Conservation (phyloP, 2,329 filamentous ascomycete genomes). For the Ciborinia camelliae region DNA sequence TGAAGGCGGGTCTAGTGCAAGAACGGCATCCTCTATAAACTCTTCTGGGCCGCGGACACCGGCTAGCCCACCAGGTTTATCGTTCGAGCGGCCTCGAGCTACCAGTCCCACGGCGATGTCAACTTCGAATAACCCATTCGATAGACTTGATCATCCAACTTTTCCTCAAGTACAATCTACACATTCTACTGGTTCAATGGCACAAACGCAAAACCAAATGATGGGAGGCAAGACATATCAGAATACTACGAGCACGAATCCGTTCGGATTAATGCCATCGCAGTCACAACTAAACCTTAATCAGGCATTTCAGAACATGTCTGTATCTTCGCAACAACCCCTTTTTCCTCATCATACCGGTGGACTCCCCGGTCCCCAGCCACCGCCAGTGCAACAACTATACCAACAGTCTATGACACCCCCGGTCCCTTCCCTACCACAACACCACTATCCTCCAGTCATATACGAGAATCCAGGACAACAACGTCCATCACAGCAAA, state of each 20-base stretch:
- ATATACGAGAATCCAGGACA: slow-evolving; percentile 34
- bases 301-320: slow-evolving; percentile 72
- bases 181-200: slow-evolving; percentile 61
- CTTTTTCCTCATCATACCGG: slow-evolving; percentile 76
- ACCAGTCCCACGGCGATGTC: slow-evolving; percentile 39
- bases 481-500: slow-evolving; percentile 29
- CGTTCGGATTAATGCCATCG: slow-evolving; percentile 54
- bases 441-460: slow-evolving; percentile 33
- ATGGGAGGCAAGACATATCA: slow-evolving; percentile 34
- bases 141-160: slow-evolving; percentile 45
- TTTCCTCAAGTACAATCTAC: slow-evolving; percentile 59
- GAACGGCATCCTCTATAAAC: slow-evolving; percentile 41
- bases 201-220: slow-evolving; percentile 47
- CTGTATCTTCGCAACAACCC: slow-evolving; percentile 57
- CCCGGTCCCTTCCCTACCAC: slow-evolving; percentile 36
- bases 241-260: slow-evolving; percentile 52
- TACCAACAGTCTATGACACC: slow-evolving; percentile 39
- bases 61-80: slow-evolving; percentile 29
- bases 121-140: slow-evolving; percentile 59
- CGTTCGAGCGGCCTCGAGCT: slow-evolving; percentile 32
- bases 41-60: slow-evolving; percentile 52
- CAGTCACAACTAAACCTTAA: slow-evolving; percentile 44
- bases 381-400: slow-evolving; percentile 41
- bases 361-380: slow-evolving; percentile 45
- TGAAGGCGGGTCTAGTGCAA: slow-evolving; percentile 51